Base-by-base conservation (phyloP, 2,329 filamentous ascomycete species). In the Exserohilum rostratum region DNA sequence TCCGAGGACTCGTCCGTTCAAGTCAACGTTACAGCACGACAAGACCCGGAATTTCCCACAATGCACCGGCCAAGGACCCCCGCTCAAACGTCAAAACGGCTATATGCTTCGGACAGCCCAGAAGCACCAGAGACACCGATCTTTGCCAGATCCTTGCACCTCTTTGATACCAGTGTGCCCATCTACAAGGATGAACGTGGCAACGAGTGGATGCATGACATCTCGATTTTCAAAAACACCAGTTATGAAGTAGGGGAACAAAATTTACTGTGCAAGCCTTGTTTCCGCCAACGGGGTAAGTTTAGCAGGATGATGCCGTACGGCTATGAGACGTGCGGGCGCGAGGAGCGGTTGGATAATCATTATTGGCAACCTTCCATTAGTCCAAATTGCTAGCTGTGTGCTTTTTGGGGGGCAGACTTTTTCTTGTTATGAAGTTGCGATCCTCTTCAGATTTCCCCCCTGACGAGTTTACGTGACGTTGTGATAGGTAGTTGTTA, bases 241-340 rank as follows among this genome's bases (percentile, higher is more conserved):
- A 66, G 68, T 9, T 60, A 69, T 9, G 60, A 66, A 1, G 65
- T 56, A 46, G 59, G 50, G 33, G 51, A 62, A 5, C 22, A 7
- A 0, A 60, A 61, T 34, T 50, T 65, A 1, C 51, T 74, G 0
- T 74, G 71, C 47, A 46, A 65, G 9, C 45, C 65, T 39, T 74
- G 71, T 27, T 74, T 70, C 38, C 62, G 66, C 10, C 54, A 33
- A 7, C 59, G 65, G 11, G 70, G 70, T 15, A 49, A 44, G 17
- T 72, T 71, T 53, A 56, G 62, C 30, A 59, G 58, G 4, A 56
- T 73, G 2, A 44, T 59, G 7, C 43, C 45, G 42, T 44, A 67
- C 42, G 69, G 65, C 38, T 74, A 67, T 48, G 68, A 69, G 59
- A 43, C 57, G 42, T 74, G 71, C 50, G 68, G 66, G 34, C 45